Evolutionary conservation across 306 rosid species (phyloP).

Genomic region (Sophora flavescens): DNA sequence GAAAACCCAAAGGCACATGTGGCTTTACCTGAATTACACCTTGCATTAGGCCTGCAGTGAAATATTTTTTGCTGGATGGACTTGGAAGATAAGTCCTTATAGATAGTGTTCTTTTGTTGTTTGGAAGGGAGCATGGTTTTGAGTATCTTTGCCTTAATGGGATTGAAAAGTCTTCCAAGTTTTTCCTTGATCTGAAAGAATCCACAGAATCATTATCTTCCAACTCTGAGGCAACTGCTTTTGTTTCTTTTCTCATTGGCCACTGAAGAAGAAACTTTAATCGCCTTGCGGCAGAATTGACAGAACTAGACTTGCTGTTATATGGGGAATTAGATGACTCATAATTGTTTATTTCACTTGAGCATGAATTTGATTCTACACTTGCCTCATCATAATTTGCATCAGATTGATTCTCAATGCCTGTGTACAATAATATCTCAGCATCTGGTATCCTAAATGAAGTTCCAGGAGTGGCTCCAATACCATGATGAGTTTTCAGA

Average conservation of each 20-base stretch:
- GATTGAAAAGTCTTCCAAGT: slow-evolving; percentile 51
- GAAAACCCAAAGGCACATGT: slow-evolving; percentile 42
- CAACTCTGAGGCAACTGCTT: slow-evolving; percentile 41
- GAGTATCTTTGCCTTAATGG: slow-evolving; percentile 82
- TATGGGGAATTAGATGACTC: slow-evolving; percentile 54
- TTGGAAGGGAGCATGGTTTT: slow-evolving; percentile 62
- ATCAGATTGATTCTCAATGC: slow-evolving; percentile 63
- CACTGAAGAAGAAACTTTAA: slow-evolving; percentile 73
- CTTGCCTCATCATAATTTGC: slow-evolving; percentile 58
- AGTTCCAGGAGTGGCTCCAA: slow-evolving; percentile 83
- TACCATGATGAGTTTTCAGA: slow-evolving; percentile 72
- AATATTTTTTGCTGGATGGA: slow-evolving; percentile 66
- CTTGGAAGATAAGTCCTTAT: slow-evolving; percentile 64
- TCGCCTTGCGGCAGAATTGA: slow-evolving; percentile 54
- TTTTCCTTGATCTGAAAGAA: slow-evolving; percentile 47
- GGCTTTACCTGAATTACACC: slow-evolving; percentile 87
- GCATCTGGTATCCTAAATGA: slow-evolving; percentile 88
- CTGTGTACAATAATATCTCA: slow-evolving; percentile 81
- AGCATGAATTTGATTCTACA: slow-evolving; percentile 55
- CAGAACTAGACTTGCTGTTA: slow-evolving; percentile 58
- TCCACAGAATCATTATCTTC: slow-evolving; percentile 58
- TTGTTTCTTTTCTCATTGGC: slow-evolving; percentile 63
- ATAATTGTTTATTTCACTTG: slow-evolving; percentile 54
- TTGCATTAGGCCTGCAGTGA: slow-evolving; percentile 77
- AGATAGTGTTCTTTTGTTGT: slow-evolving; percentile 66